A percentile compares a stretch with the other conserved stretches of the same genome.
Conservation (phyloP, 2,329 filamentous ascomycete genomes). For the Xylaria hypoxylon region DNA sequence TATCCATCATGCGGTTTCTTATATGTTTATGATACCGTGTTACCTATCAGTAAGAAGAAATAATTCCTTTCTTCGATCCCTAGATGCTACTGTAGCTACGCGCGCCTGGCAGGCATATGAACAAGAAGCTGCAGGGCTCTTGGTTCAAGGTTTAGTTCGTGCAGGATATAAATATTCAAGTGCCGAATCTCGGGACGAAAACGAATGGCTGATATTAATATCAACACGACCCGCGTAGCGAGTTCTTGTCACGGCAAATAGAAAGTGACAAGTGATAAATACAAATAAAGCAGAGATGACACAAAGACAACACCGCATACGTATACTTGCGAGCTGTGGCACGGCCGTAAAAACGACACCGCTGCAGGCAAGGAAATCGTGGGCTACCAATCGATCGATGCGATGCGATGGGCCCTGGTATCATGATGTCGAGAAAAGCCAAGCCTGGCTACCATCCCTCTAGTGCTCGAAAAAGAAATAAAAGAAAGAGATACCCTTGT, state of each 20-base stretch:
- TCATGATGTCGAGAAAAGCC: background rate
- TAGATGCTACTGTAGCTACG: background rate
- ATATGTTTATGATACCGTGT: too few species aligned
- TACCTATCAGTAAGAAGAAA: background rate
- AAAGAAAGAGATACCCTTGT: background rate
- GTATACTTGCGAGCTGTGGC: background rate
- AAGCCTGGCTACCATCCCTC: background rate
- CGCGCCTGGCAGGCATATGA: background rate
- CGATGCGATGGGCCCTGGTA: background rate
- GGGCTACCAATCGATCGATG: conserved; percentile 2
- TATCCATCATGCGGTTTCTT: too few species aligned
- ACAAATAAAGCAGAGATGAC: background rate
- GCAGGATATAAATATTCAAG: background rate
- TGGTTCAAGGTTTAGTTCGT: too few species aligned
- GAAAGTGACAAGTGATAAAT: background rate
- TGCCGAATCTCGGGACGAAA: background rate
- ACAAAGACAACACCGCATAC: background rate
- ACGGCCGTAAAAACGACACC: background rate
- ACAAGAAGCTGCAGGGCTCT: background rate
- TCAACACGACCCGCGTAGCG: background rate
- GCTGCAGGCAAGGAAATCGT: background rate
- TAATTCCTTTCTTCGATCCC: background rate
- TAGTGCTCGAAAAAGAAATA: background rate
- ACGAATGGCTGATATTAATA: background rate
- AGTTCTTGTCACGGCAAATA: background rate